phyloP scores from a whole-genome alignment of 352 stramenopile genomes.

The Proteromonas lacertae region DNA sequence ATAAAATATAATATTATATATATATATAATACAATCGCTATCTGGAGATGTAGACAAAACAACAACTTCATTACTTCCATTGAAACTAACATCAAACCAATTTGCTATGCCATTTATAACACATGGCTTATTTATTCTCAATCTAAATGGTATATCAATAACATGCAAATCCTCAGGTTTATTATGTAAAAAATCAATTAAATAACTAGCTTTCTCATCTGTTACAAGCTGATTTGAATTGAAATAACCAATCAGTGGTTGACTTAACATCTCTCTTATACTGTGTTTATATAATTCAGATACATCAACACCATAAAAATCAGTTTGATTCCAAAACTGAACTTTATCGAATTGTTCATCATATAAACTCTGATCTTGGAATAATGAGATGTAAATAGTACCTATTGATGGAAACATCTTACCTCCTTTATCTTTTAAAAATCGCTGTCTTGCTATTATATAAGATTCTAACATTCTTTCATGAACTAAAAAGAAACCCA shows the following conservation, averaged over 20 bases:
- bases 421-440: conserved; percentile 38
- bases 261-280: conserved; percentile 55
- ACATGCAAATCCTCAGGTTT: conserved; percentile 29
- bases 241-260: conserved; percentile 71
- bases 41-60: conserved; percentile 34
- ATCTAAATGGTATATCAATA: conserved; percentile 36
- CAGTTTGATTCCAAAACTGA: conserved; percentile 50
- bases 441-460: conserved; percentile 41
- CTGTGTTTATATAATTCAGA: conserved; percentile 27
- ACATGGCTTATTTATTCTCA: conserved; percentile 37
- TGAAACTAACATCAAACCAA: conserved; percentile 76
- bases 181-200: conserved; percentile 37
- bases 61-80: conserved; percentile 27
- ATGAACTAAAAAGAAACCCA: conserved; percentile 68
- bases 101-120: conserved; percentile 51
- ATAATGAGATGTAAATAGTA: conserved; percentile 47
- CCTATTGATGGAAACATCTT: conserved; percentile 67
- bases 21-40: conserved; percentile 17
- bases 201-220: conserved; percentile 18
- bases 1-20: neutral
- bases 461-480: conserved; percentile 72
- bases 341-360: conserved; percentile 40
- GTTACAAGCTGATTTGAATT: conserved; percentile 10
- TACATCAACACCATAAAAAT: conserved; percentile 72
- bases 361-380: conserved; percentile 53